Evolutionary conservation across 2,329 filamentous ascomycete genomes (phyloP), one percentile per base, ranked within the genome.

Genomic region (Colletotrichum sublineola): DNA sequence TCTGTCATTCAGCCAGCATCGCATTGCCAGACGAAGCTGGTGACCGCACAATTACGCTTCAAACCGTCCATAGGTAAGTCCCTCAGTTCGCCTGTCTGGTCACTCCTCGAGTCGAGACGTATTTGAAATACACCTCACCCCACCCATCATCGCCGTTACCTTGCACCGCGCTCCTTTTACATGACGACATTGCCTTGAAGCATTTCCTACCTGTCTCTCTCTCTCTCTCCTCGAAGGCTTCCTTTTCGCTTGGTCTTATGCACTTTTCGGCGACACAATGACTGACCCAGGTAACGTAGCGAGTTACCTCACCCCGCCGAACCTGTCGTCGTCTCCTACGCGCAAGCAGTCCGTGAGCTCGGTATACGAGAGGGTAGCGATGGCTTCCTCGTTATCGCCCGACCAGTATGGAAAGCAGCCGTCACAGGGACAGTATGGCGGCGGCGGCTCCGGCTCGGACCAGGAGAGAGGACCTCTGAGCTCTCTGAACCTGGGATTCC

Each of bases 401-500:
- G 79, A 81, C 53, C 80, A 80, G 57, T 78, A 78, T 57, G 77
- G 76, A 74, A 71, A 73, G 53, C 58, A 68, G 71, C 57, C 79
- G 58, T 78, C 76, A 74, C 78, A 38, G 77, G 46, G 75, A 24
- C 63, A 60, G 42, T 75, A 80, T 20, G 78, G 75, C 36, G 64
- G 67, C n/a, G 63, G 60, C 15, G 70, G 70, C 55, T 68, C 65
- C 52, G 61, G 67, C 24, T 70, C 66, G 31, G 73, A 75, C 20
- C 78, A 81, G 58, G 84, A 85, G 58, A 82, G 80, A 68, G 77
- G 81, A 55, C 82, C 84, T 1, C 76, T 83, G 57, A 82, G 83
- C 20, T 80, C 84, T 1, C 78, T 90, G 73, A 90, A 88, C 73
- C 81, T 91, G 67, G 85, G 84, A 24, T 91, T 93, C 73, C 88